phyloP scores from a whole-genome alignment of 1,284 basidiomycete genomes.

The Trichosporon sp. region DNA sequence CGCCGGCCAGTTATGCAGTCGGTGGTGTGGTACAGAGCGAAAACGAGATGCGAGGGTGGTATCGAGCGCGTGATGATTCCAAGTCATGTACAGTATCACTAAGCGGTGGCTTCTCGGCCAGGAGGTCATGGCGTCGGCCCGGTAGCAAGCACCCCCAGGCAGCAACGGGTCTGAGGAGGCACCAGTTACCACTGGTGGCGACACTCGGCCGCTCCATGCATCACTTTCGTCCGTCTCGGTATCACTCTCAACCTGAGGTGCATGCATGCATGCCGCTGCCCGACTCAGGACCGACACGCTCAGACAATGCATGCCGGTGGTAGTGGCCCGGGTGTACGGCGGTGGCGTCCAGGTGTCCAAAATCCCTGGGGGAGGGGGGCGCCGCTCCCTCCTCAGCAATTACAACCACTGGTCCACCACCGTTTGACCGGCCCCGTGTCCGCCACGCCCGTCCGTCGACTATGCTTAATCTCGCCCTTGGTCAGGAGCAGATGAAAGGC shows the following conservation, averaged over 20 bases:
- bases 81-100: not conserved
- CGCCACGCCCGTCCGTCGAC: not conserved
- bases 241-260: not conserved
- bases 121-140: slow-evolving; percentile 8
- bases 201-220: not conserved
- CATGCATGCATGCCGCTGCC: not conserved
- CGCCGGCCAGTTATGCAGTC: not conserved
- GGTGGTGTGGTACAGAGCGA: not conserved
- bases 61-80: not conserved
- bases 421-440: not conserved
- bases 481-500: not conserved
- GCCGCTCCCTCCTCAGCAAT: not conserved
- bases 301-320: not conserved
- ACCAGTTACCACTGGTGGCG: not conserved
- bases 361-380: not conserved
- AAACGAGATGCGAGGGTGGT: not conserved
- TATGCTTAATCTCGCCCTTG: slow-evolving; percentile 6
- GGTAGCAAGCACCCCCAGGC: no score
- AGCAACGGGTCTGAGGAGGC: not conserved
- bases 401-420: no score
- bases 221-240: not conserved
- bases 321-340: not conserved
- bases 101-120: slow-evolving; percentile 4
- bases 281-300: not conserved
- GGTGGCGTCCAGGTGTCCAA: slow-evolving; percentile 5